Evolutionary conservation across 2,329 filamentous ascomycete genomes (phyloP).

Genomic region (Fusarium sp.): DNA sequence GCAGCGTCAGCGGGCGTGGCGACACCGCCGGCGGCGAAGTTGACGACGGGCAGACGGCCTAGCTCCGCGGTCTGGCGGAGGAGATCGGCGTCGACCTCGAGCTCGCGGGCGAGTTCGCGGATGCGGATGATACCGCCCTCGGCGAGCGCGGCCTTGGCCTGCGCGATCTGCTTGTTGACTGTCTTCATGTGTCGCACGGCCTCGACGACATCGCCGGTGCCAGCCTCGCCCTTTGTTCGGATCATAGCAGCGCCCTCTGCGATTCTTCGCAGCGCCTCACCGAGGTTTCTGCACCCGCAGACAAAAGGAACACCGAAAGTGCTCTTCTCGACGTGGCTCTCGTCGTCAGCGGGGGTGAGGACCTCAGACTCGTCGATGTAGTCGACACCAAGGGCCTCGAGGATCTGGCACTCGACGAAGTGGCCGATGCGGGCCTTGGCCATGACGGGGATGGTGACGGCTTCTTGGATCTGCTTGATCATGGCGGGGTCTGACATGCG

Average conservation of each 20-base stretch:
- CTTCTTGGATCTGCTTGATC: conserved; percentile 94
- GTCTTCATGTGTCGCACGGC: conserved; percentile 96
- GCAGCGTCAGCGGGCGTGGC: conserved; percentile 98
- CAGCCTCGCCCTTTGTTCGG: conserved; percentile 97
- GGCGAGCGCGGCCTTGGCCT: conserved; percentile 78
- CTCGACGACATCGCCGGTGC: conserved; percentile 96
- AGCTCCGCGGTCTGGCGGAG: conserved; percentile 88
- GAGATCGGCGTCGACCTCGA: conserved; percentile 80
- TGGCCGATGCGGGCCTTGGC: conserved; percentile 98
- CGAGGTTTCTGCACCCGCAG: conserved; percentile 93
- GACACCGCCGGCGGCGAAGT: conserved; percentile 98
- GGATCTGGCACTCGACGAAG: conserved; percentile 98
- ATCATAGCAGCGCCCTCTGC: conserved; percentile 98
- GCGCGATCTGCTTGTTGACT: conserved; percentile 82
- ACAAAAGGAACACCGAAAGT: conserved; percentile 88
- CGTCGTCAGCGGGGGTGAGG: conserved; percentile 90
- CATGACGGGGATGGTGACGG: conserved; percentile 98
- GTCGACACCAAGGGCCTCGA: conserved; percentile 93
- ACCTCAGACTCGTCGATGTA: conserved; percentile 99
- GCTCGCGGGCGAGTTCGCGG: conserved; percentile 80
- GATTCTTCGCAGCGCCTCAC: conserved; percentile 90
- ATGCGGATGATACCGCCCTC: conserved; percentile 61
- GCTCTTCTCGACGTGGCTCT: conserved; percentile 91
- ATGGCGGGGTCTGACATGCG: conserved; percentile 96
- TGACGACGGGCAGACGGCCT: conserved; percentile 91